Evolutionary conservation across 2,329 filamentous ascomycete species (phyloP).

Genomic region (Domatiomyces globalis): DNA sequence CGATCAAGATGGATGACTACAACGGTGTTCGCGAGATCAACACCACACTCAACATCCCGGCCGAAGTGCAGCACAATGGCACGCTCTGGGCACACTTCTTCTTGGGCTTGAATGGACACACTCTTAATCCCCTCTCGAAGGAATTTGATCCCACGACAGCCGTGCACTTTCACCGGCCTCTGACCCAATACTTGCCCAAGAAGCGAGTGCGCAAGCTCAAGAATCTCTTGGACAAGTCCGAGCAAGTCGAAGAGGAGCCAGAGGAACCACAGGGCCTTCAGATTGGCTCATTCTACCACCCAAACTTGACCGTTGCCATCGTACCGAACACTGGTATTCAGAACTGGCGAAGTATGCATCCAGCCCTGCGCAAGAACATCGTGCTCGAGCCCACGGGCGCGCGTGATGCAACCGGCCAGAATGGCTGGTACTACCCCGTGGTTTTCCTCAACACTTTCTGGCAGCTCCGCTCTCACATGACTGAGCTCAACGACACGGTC

Average conservation of each 20-base stretch:
- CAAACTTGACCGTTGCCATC: conserved; percentile 81
- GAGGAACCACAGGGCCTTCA: conserved; percentile 49
- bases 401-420: conserved; percentile 68
- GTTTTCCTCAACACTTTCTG: conserved; percentile 93
- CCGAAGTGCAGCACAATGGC: conserved; percentile 73
- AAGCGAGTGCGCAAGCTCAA: conserved; percentile 81
- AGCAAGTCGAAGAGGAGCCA: conserved; percentile 30
- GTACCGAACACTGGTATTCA: conserved; percentile 65
- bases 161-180: conserved; percentile 67
- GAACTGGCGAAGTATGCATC: conserved; percentile 52
- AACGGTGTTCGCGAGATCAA: conserved; percentile 65
- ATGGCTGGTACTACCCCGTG: conserved; percentile 87
- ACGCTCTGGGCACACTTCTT: conserved; percentile 94
- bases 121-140: conserved; percentile 58
- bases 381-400: conserved; percentile 66
- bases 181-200: conserved; percentile 82
- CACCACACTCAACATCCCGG: conserved; percentile 62
- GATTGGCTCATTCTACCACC: conserved; percentile 80
- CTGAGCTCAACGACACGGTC: conserved; percentile 76
- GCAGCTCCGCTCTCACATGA: conserved; percentile 89
- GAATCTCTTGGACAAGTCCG: conserved; percentile 53
- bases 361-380: conserved; percentile 62
- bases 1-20: conserved; percentile 64
- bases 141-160: conserved; percentile 63
- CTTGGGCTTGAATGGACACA: conserved; percentile 59